These are phyloP conservation scores for Syzygium malaccense DNA, from an alignment of 441 rosid genomes.

Conservation along the genomic window DNA sequence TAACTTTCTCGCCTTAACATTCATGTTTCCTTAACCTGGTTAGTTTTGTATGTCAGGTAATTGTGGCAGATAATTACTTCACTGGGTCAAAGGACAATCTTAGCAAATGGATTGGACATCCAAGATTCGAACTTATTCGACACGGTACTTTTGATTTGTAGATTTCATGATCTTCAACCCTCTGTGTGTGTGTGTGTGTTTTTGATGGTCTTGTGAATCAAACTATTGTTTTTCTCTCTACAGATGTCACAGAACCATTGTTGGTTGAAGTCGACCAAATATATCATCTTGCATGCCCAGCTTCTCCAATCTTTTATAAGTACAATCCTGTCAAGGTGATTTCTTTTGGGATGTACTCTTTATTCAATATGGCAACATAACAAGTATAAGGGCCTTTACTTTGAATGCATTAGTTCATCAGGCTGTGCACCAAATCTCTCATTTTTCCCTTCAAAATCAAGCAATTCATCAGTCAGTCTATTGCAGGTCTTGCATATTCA, in stretches of 20 bases:
- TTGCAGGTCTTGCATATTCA: background rate
- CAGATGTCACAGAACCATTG: conserved; percentile 88
- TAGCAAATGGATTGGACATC: conserved; percentile 95
- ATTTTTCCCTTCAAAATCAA: background rate
- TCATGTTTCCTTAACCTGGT: background rate
- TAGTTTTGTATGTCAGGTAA: conserved; percentile 34
- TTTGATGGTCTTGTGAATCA: background rate
- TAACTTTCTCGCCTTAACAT: background rate
- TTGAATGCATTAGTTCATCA: background rate
- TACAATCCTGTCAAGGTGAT: conserved; percentile 92
- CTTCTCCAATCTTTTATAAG: conserved; percentile 97
- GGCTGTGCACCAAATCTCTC: background rate
- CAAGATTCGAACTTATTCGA: conserved; percentile 95
- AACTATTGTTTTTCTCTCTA: background rate
- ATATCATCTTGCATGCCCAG: conserved; percentile 97
- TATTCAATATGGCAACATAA: background rate
- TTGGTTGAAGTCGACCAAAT: conserved; percentile 89
- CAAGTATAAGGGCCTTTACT: background rate
- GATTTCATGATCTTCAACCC: background rate
- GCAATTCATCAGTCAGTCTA: background rate
- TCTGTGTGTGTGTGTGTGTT: background rate
- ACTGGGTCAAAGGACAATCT: conserved; percentile 96
- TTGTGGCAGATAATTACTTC: conserved; percentile 88
- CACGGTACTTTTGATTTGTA: conserved; percentile 50
- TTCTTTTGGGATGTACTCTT: background rate